A percentile compares a stretch with the other conserved stretches of the same genome.
These are phyloP conservation scores for Adiantum capillusveneris DNA, from an alignment of 75 land plant species.

Conservation along the genomic window DNA sequence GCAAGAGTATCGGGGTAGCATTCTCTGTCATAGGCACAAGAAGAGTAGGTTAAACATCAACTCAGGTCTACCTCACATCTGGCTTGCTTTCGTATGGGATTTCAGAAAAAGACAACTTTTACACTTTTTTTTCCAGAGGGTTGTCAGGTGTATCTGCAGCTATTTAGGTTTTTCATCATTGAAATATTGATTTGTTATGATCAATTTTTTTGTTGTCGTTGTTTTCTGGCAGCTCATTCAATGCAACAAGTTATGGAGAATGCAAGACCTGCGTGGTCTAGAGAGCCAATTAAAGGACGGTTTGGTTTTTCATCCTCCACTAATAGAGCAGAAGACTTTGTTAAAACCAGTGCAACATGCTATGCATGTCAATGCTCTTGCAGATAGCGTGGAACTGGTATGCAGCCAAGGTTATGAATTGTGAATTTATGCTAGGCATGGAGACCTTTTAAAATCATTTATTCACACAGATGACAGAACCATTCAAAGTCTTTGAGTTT, in stretches of 20 bases:
- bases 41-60: no score
- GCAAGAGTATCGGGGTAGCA: no score
- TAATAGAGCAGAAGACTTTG: slow-evolving; percentile 18
- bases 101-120: no score
- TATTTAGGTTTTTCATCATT: no score
- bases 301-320: slow-evolving; percentile 48
- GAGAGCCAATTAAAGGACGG: slow-evolving; percentile 59
- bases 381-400: slow-evolving; percentile 53
- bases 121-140: no score
- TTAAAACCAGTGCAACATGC: slow-evolving; percentile 46
- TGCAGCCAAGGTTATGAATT: neutral
- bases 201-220: no score
- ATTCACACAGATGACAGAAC: slow-evolving; percentile 68
- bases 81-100: no score
- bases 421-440: neutral
- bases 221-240: slow-evolving; percentile 59
- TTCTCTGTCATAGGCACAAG: no score
- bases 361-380: slow-evolving; percentile 69
- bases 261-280: slow-evolving; percentile 60
- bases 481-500: slow-evolving; percentile 85
- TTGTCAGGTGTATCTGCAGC: no score
- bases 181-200: no score
- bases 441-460: no score
- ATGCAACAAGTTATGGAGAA: slow-evolving; percentile 47
- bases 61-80: no score